A percentile compares a stretch with the other conserved stretches of the same genome.
Evolutionary conservation across 2,329 filamentous ascomycete genomes (phyloP).

Genomic region (Hypoxylon sp.): DNA sequence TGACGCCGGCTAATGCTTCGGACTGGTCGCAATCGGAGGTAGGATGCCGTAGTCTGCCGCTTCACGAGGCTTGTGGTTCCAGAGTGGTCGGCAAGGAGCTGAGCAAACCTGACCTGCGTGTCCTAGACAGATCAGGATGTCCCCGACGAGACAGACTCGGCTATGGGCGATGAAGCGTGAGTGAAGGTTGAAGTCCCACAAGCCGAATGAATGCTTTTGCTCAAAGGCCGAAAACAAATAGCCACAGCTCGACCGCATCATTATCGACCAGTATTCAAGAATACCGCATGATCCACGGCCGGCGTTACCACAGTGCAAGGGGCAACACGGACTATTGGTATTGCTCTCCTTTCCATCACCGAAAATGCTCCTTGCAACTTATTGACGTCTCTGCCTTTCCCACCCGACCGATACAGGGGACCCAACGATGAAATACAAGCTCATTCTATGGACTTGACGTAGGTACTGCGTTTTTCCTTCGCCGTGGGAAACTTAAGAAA

Average conservation of each 20-base stretch:
- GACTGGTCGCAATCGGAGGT: slow-evolving; percentile 24
- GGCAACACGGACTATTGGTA: slow-evolving; percentile 36
- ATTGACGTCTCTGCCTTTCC: slow-evolving; percentile 3
- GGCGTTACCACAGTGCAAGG: slow-evolving; percentile 29
- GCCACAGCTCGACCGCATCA: slow-evolving; percentile 28
- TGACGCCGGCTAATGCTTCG: slow-evolving; percentile 7
- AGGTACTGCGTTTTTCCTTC: neutral
- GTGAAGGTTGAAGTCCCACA: neutral
- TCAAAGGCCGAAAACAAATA: slow-evolving; percentile 3
- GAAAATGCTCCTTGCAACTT: neutral
- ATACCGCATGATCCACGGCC: slow-evolving; percentile 38
- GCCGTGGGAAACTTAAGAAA: neutral
- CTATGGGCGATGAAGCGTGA: slow-evolving; percentile 34
- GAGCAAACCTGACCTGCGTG: slow-evolving; percentile 3
- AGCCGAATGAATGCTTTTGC: neutral
- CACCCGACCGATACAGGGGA: slow-evolving; percentile 11
- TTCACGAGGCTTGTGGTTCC: neutral
- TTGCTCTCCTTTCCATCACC: neutral
- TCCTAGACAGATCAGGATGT: slow-evolving; percentile 19
- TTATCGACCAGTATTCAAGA: slow-evolving; percentile 31
- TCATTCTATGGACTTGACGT: slow-evolving; percentile 33
- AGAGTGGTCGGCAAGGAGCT: neutral
- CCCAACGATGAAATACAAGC: slow-evolving; percentile 36
- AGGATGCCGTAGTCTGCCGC: slow-evolving; percentile 8
- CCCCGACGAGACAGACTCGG: slow-evolving; percentile 30